phyloP scores from a whole-genome alignment of 345 rosid species.

The Sisymbrium irio region DNA sequence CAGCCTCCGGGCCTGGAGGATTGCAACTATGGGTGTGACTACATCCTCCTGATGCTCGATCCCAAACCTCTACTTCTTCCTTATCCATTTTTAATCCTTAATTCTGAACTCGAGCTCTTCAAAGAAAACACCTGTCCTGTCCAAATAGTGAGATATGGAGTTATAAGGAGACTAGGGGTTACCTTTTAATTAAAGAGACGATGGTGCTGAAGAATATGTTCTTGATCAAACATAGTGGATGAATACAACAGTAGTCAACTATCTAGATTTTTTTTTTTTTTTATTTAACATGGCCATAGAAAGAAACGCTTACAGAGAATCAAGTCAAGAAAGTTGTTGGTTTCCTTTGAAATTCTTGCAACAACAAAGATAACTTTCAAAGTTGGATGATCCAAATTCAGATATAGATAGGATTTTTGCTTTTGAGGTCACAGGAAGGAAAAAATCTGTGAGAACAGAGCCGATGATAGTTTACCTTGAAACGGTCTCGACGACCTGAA shows the following conservation, averaged over 20 bases:
- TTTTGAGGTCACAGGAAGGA: not conserved
- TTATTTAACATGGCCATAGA: not conserved
- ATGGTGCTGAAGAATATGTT: constrained; percentile 23
- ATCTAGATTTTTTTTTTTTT: not conserved
- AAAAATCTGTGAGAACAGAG: not conserved
- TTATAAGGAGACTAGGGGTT: not conserved
- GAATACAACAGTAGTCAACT: constrained; percentile 22
- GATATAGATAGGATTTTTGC: not conserved
- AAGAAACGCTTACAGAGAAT: constrained; percentile 19
- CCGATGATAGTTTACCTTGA: constrained; percentile 27
- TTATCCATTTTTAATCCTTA: constrained; percentile 13
- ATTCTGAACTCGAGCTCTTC: not conserved
- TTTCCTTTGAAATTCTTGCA: not conserved
- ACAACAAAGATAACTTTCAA: not conserved
- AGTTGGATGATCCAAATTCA: not conserved
- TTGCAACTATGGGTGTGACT: constrained; percentile 80
- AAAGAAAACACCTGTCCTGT: not conserved
- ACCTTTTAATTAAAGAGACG: not conserved
- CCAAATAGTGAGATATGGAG: not conserved
- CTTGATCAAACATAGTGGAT: constrained; percentile 4
- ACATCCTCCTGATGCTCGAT: constrained; percentile 40
- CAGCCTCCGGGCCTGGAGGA: constrained; percentile 60
- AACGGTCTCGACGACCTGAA: constrained; percentile 12
- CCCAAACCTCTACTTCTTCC: constrained; percentile 10
- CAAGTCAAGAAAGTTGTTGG: not conserved